Evolutionary conservation across 768 basidiomycete genomes (phyloP).

Genomic region (Collybia sp.): DNA sequence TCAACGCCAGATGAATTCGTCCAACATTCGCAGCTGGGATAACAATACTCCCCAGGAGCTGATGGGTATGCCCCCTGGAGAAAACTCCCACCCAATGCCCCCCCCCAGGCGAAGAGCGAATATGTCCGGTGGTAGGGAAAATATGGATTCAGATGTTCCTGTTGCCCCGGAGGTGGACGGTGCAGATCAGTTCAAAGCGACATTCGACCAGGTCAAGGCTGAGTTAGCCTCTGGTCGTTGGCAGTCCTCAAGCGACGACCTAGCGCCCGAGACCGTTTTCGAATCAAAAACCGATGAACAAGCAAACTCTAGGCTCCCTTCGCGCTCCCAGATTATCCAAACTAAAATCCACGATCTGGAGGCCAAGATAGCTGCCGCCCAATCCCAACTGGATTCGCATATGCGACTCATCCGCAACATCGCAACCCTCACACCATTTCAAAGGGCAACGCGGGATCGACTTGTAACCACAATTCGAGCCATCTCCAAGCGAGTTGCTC

Average conservation of each 20-base stretch:
- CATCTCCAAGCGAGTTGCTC: constrained; percentile 60
- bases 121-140: constrained; percentile 18
- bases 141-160: constrained; percentile 38
- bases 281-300: constrained; percentile 8
- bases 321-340: constrained; percentile 54
- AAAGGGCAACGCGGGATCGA: constrained; percentile 74
- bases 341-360: constrained; percentile 66
- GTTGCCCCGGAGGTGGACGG: constrained; percentile 53
- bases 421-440: constrained; percentile 84
- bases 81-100: constrained; percentile 14
- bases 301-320: constrained; percentile 28
- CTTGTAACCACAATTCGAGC: constrained; percentile 57
- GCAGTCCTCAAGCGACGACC: constrained; percentile 20
- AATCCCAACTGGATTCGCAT: constrained; percentile 59
- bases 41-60: constrained; percentile 31
- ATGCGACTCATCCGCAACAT: constrained; percentile 78
- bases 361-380: constrained; percentile 43
- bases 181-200: constrained; percentile 69
- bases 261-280: constrained; percentile 12
- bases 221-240: constrained; percentile 59
- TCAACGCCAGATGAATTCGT: constrained; percentile 18
- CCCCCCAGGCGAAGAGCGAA: constrained; percentile 22
- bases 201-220: constrained; percentile 84
- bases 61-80: constrained; percentile 36
- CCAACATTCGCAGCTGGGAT: constrained; percentile 36